A percentile compares a stretch with the other conserved stretches of the same genome.
Evolutionary conservation across 2,329 filamentous ascomycete species (phyloP).

Genomic region (Penicillium palitans): DNA sequence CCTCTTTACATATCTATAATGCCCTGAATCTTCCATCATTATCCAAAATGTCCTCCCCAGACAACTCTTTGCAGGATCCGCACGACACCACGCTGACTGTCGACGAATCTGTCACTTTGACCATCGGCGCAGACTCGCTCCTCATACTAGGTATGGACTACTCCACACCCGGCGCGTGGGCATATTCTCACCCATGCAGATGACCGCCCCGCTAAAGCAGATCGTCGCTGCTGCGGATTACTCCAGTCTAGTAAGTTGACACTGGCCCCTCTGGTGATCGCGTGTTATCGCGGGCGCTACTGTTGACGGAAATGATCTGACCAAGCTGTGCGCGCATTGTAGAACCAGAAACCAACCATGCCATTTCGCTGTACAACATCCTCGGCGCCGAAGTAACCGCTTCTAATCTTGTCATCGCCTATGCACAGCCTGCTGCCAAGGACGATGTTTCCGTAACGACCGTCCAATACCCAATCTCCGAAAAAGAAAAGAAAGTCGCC

Average conservation of each 20-base stretch:
- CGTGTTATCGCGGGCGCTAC: slow-evolving; percentile 13
- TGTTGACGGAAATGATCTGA: slow-evolving; percentile 9
- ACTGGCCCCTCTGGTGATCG: slow-evolving; percentile 9
- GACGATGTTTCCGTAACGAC: slow-evolving; percentile 61
- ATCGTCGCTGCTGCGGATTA: slow-evolving; percentile 56
- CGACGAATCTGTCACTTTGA: slow-evolving; percentile 60
- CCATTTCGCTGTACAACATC: slow-evolving; percentile 78
- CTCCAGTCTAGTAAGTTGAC: slow-evolving; percentile 50
- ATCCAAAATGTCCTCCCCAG: slow-evolving; percentile 26
- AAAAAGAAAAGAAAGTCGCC: slow-evolving; percentile 51
- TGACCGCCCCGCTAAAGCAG: slow-evolving; percentile 52
- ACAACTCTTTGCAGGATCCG: slow-evolving; percentile 31
- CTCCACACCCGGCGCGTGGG: background rate
- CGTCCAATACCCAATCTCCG: slow-evolving; percentile 62
- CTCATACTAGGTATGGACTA: slow-evolving; percentile 55
- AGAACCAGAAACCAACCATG: slow-evolving; percentile 51
- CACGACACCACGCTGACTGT: slow-evolving; percentile 53
- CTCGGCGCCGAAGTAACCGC: slow-evolving; percentile 73
- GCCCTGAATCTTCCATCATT: slow-evolving; percentile 11
- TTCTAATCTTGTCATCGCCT: slow-evolving; percentile 67
- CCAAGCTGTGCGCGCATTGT: background rate
- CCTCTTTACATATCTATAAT: slow-evolving; percentile 12
- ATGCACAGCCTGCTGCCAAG: slow-evolving; percentile 63
- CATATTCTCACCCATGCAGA: slow-evolving; percentile 42
- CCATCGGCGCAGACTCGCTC: slow-evolving; percentile 60